A percentile compares a stretch with the other conserved stretches of the same genome.
phyloP scores from a whole-genome alignment of 2,329 filamentous ascomycete genomes.

The Penicillium paneum region DNA sequence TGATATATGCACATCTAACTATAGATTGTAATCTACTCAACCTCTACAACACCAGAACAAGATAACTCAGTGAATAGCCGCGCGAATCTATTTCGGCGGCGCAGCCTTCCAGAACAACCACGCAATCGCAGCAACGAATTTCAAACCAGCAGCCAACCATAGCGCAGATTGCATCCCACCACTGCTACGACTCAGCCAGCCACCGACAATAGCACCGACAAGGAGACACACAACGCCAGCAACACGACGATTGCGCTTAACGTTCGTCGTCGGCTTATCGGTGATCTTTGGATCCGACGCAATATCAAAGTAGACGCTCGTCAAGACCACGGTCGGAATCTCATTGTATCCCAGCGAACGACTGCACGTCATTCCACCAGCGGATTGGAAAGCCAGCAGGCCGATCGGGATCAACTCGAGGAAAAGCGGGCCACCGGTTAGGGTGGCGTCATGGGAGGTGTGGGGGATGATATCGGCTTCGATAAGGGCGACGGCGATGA shows the following conservation, averaged over 20 bases:
- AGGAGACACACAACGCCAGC: constrained; percentile 39
- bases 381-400: constrained; percentile 46
- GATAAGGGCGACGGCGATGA: constrained; percentile 42
- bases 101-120: constrained; percentile 41
- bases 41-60: not conserved
- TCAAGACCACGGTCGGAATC: constrained; percentile 47
- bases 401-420: constrained; percentile 44
- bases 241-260: constrained; percentile 39
- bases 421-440: constrained; percentile 32
- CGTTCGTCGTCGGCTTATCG: constrained; percentile 35
- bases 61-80: not conserved
- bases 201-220: constrained; percentile 42
- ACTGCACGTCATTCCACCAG: constrained; percentile 44
- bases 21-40: not conserved
- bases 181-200: constrained; percentile 42
- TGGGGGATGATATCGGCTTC: constrained; percentile 40
- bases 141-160: constrained; percentile 44
- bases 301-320: constrained; percentile 47
- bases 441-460: constrained; percentile 14
- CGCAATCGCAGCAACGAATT: constrained; percentile 35
- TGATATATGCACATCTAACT: not conserved
- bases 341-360: constrained; percentile 43
- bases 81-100: constrained; percentile 15
- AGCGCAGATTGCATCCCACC: constrained; percentile 45
- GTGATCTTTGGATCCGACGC: constrained; percentile 41